Percentiles rank a stretch among this genome's conserved stretches.
Evolutionary conservation across 2,329 filamentous ascomycete species (phyloP).

Genomic region (Colletotrichum eleusines): DNA sequence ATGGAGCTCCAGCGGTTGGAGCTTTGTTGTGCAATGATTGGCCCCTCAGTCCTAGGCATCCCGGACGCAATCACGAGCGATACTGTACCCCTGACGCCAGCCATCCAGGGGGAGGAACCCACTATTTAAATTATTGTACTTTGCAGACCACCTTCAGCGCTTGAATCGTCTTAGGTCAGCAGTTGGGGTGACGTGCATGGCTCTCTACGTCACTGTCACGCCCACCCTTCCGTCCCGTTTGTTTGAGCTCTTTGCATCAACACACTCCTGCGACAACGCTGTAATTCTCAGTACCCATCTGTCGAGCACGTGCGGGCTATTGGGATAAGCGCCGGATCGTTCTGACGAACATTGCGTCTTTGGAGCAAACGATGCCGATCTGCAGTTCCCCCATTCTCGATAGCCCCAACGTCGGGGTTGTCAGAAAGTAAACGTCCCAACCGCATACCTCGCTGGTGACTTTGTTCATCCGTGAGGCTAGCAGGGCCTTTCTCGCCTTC

Average conservation of each 20-base stretch:
- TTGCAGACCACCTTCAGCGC: constrained; percentile 4
- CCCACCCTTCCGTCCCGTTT: not conserved
- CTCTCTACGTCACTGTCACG: constrained; percentile 35
- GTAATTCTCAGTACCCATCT: constrained; percentile 1
- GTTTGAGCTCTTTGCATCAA: not conserved
- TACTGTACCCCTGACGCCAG: constrained; percentile 23
- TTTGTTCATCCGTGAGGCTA: constrained; percentile 30
- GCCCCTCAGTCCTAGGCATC: not conserved
- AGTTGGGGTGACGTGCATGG: constrained; percentile 14
- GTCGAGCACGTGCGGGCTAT: constrained; percentile 15
- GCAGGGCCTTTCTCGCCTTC: not conserved
- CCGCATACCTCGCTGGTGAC: constrained; percentile 46
- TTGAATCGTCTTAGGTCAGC: constrained; percentile 33
- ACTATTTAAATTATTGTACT: not conserved
- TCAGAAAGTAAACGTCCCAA: constrained; percentile 53
- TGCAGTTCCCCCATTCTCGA: constrained; percentile 46
- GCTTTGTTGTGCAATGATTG: constrained; percentile 25
- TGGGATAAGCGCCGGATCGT: constrained; percentile 1
- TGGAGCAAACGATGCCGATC: constrained; percentile 43
- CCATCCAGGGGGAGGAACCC: constrained; percentile 15
- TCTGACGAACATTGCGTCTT: constrained; percentile 7
- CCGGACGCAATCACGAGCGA: constrained; percentile 22
- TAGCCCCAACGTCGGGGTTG: constrained; percentile 67
- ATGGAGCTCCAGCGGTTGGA: not conserved
- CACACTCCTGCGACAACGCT: not conserved